Percentiles rank a stretch among this genome's conserved stretches.
These are phyloP conservation scores for Triticum monococcum DNA, from an alignment of 176 grass and related monocot genomes.

Conservation along the genomic window DNA sequence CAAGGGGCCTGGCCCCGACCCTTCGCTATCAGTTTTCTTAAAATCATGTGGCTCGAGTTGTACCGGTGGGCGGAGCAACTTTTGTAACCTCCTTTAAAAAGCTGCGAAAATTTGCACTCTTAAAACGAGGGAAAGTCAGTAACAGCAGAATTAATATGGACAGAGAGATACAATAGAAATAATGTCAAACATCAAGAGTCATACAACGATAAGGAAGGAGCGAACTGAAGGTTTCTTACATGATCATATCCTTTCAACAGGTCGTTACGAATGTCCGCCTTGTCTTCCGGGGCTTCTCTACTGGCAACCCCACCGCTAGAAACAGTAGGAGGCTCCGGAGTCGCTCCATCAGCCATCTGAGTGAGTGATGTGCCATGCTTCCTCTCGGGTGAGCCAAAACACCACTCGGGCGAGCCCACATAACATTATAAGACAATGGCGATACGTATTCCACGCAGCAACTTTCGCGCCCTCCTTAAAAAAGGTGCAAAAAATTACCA, in stretches of 20 bases:
- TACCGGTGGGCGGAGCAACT: not conserved
- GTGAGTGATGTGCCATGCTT: conserved; percentile 34
- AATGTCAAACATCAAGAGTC: too few species aligned
- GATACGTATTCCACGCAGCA: too few species aligned
- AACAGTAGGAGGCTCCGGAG: conserved; percentile 13
- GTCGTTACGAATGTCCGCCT: not conserved
- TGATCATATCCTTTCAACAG: too few species aligned
- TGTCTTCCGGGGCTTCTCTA: not conserved
- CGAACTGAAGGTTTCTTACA: not conserved
- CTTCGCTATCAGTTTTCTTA: not conserved
- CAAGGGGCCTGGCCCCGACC: too few species aligned
- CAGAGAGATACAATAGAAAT: too few species aligned
- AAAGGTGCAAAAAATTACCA: too few species aligned
- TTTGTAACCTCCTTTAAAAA: not conserved
- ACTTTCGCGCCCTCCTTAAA: too few species aligned
- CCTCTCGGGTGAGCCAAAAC: conserved; percentile 48
- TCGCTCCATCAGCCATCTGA: not conserved
- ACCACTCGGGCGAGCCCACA: not conserved
- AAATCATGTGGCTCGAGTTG: not conserved
- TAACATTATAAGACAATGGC: too few species aligned
- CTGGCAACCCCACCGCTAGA: not conserved
- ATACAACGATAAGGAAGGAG: too few species aligned
- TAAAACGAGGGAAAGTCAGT: not conserved
- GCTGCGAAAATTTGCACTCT: not conserved
- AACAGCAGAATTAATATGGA: not conserved